Evolutionary conservation across 2,329 filamentous ascomycete species (phyloP).

Genomic region (Didymosphaeria variabile): DNA sequence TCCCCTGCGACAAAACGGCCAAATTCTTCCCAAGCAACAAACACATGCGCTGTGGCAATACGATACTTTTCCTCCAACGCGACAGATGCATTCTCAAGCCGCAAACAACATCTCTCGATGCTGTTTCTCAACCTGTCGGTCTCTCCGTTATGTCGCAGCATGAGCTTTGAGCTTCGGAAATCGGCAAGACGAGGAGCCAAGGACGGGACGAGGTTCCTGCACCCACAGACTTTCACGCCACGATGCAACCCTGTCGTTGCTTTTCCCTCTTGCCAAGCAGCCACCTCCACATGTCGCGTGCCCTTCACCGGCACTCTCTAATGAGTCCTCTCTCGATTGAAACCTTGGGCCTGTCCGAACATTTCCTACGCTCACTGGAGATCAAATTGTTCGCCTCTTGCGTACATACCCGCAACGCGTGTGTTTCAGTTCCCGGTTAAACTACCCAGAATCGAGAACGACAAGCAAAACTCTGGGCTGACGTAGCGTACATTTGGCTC

Average conservation of each 20-base stretch:
- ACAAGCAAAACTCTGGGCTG: neutral
- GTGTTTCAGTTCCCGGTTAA: neutral
- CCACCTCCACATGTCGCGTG: slow-evolving; percentile 12
- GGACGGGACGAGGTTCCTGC: neutral
- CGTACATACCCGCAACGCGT: neutral
- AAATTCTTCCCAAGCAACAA: slow-evolving; percentile 14
- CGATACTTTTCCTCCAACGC: neutral
- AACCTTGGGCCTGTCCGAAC: neutral
- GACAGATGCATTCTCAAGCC: neutral
- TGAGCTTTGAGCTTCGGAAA: neutral
- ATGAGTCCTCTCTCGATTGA: neutral
- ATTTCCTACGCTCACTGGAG: neutral
- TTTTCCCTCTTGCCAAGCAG: slow-evolving; percentile 21
- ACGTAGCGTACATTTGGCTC: slow-evolving; percentile 4
- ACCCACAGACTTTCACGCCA: slow-evolving; percentile 6
- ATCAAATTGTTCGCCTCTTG: neutral
- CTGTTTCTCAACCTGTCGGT: neutral
- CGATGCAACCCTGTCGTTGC: slow-evolving; percentile 15
- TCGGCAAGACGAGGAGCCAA: slow-evolving; percentile 1
- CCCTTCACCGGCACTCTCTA: neutral
- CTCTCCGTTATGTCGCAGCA: neutral
- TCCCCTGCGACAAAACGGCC: slow-evolving; percentile 1
- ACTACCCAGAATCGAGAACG: neutral
- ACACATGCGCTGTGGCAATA: neutral
- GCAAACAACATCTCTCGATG: neutral